Base-by-base conservation (phyloP, 2,329 filamentous ascomycete species). In the Alternaria panax region DNA sequence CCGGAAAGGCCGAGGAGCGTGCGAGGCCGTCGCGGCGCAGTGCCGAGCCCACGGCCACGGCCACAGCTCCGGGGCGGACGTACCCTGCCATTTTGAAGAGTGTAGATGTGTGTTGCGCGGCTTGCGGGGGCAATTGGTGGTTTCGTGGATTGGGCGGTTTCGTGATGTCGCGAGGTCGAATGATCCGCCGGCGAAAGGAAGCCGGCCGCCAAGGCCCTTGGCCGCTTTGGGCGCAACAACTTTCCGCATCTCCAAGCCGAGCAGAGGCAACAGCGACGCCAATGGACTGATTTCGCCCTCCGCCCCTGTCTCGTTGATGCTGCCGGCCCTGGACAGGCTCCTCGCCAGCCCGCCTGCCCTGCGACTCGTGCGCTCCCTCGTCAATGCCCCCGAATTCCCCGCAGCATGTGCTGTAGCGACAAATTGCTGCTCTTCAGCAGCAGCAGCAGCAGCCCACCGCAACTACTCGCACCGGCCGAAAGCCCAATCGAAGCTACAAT, bases 301-400 rank as follows among this genome's bases (percentile, higher is more conserved):
- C 32, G 55, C 57, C 51, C 58, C 55, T 48, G 56, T 57, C 50
- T 56, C 52, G 69, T 76, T 77, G 66, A 83, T 83, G 80, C 79
- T 78, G 75, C 72, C 74, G 71, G 76, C 76, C 62, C 72, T 82
- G 71, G 74, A 80, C 66, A 75, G 76, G 75, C 80, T 81, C 73
- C 78, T 82, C 73, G 79, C 75, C 68, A 77, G 77, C 75, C 78
- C 80, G 64, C 77, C 79, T 67, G 78, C 79, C 61, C 69, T 80
- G 63, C 70, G 74, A 75, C 69, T 78, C 43, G 72, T 80, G 25
- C 76, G 78, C 54, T 63, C 66, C 51, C 63, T 79, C 60, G 67
- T 74, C 67, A 64, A 65, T 61, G 60, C 62, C 46, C 56, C 68
- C 27, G 68, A 70, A 32, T 62, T 70, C 11, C 67, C 70, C 41